phyloP scores from a whole-genome alignment of 2,329 filamentous ascomycete species.

The Pseudogymnoascus sp. region DNA sequence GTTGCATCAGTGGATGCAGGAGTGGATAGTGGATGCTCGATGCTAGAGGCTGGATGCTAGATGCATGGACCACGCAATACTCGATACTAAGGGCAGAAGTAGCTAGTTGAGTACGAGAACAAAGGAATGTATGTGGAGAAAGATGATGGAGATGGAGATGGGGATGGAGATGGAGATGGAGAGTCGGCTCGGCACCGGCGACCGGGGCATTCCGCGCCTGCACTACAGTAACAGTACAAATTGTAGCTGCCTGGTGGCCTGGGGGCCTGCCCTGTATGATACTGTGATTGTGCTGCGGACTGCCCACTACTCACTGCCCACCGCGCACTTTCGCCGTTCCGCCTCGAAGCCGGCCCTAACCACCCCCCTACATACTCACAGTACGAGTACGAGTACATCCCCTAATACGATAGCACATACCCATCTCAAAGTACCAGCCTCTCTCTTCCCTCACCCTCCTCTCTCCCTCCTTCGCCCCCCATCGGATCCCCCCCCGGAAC shows the following conservation, averaged over 20 bases:
- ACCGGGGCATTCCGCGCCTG: not conserved
- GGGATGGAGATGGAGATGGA: too few species aligned
- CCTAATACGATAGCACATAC: not conserved
- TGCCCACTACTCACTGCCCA: not conserved
- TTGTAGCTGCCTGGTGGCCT: too few species aligned
- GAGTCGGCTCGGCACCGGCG: not conserved
- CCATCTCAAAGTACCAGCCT: not conserved
- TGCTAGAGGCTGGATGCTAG: not conserved
- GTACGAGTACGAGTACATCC: not conserved
- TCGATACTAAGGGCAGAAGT: not conserved
- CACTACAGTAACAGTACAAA: too few species aligned
- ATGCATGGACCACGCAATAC: not conserved
- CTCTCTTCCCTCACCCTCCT: not conserved
- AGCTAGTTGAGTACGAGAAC: not conserved
- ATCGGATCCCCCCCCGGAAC: too few species aligned
- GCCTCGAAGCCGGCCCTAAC: not conserved
- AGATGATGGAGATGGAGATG: too few species aligned
- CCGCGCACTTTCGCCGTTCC: not conserved
- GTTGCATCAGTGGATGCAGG: not conserved
- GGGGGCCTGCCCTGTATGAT: not conserved
- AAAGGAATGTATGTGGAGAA: not conserved
- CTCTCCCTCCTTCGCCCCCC: too few species aligned
- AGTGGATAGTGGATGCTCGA: not conserved
- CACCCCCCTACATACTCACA: not conserved
- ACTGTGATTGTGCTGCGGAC: too few species aligned